These are phyloP conservation scores for Aaosphaeria pasadenensis DNA, from an alignment of 2,329 filamentous ascomycete species.

Conservation along the genomic window DNA sequence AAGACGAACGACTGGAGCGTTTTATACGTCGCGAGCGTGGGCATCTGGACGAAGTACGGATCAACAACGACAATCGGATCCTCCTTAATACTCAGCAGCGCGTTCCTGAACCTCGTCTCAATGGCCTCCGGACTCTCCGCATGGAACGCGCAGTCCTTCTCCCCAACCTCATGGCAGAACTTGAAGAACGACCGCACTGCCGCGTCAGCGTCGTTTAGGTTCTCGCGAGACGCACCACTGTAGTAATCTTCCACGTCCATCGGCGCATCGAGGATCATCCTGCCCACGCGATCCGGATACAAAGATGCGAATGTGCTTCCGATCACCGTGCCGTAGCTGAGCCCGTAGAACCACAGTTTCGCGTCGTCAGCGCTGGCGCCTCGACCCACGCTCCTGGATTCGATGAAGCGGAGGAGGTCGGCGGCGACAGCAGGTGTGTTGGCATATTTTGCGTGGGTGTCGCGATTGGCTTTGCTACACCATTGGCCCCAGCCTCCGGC, in stretches of 20 bases:
- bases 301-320: conserved; percentile 47
- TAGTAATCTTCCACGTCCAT: conserved; percentile 48
- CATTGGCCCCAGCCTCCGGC: background rate
- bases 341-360: conserved; percentile 38
- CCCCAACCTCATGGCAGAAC: conserved; percentile 52
- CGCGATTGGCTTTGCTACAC: background rate
- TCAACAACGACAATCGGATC: conserved; percentile 1
- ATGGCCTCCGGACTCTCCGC: conserved; percentile 1
- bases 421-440: conserved; percentile 26
- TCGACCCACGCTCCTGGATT: conserved; percentile 13
- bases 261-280: conserved; percentile 44
- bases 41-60: conserved; percentile 1
- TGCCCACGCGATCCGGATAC: conserved; percentile 42
- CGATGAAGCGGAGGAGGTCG: conserved; percentile 28
- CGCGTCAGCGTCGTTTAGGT: conserved; percentile 27
- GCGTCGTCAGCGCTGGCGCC: conserved; percentile 19
- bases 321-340: conserved; percentile 47
- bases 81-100: background rate
- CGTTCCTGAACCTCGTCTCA: conserved; percentile 1
- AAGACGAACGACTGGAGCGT: background rate
- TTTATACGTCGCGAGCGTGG: background rate
- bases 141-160: conserved; percentile 4
- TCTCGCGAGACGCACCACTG: conserved; percentile 19
- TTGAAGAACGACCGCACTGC: conserved; percentile 58
- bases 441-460: conserved; percentile 12